phyloP scores from a whole-genome alignment of 164 flowering plant genomes.

The Magnolia officinalis region DNA sequence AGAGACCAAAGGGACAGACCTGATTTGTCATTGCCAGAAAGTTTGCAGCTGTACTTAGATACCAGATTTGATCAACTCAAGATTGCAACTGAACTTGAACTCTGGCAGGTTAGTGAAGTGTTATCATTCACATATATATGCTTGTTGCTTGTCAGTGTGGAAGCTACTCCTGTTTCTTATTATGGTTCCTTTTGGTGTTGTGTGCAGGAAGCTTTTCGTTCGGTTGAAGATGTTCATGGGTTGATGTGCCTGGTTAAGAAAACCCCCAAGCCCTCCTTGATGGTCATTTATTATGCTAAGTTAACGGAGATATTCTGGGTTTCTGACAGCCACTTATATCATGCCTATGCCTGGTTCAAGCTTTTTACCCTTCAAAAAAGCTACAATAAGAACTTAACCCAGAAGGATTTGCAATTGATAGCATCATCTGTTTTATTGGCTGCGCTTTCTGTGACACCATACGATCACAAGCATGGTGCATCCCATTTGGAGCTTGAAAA shows the following conservation, averaged over 20 bases:
- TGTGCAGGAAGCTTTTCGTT: slow-evolving; percentile 86
- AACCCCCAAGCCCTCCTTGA: slow-evolving; percentile 77
- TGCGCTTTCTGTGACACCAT: slow-evolving; percentile 75
- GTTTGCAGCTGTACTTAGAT: slow-evolving; percentile 84
- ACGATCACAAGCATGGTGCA: slow-evolving; percentile 50
- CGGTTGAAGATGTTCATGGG: slow-evolving; percentile 90
- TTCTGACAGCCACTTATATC: slow-evolving; percentile 76
- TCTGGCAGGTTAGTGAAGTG: slow-evolving; percentile 72
- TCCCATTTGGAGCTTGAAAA: slow-evolving; percentile 86
- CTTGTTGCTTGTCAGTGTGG: too few relatives aligned
- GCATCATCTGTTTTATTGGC: slow-evolving; percentile 93
- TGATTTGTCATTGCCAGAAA: slow-evolving; percentile 80
- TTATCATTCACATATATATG: not conserved
- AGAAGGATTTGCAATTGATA: slow-evolving; percentile 81
- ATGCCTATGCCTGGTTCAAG: slow-evolving; percentile 96
- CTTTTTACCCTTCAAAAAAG: slow-evolving; percentile 79
- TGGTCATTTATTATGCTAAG: slow-evolving; percentile 91
- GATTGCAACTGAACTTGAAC: slow-evolving; percentile 88
- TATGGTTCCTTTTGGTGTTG: not conserved
- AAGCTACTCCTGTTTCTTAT: not conserved
- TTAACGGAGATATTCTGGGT: slow-evolving; percentile 81
- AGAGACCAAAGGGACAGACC: slow-evolving; percentile 94
- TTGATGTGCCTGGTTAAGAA: slow-evolving; percentile 96
- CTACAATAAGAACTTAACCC: slow-evolving; percentile 78
- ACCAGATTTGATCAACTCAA: slow-evolving; percentile 97